These are phyloP conservation scores for Colletotrichum abscissum DNA, from an alignment of 2,329 filamentous ascomycete species.

Conservation along the genomic window DNA sequence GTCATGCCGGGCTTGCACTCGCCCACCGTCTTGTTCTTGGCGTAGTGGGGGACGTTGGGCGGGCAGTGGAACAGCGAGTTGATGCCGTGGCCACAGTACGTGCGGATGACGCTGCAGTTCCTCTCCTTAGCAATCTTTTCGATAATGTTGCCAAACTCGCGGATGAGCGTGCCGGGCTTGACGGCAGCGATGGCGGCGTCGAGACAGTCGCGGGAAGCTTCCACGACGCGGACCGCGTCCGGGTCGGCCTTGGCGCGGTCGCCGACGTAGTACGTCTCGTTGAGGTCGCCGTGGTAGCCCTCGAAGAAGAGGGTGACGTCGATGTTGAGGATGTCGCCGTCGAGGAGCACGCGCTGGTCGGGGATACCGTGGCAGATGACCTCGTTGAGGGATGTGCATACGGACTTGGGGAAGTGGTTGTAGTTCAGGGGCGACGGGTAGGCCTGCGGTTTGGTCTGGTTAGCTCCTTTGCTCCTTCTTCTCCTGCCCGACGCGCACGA, in stretches of 20 bases:
- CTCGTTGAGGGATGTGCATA: slow-evolving; percentile 96
- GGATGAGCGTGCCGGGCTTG: slow-evolving; percentile 92
- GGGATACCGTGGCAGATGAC: slow-evolving; percentile 99
- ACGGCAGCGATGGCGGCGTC: slow-evolving; percentile 92
- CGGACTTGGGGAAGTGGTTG: slow-evolving; percentile 95
- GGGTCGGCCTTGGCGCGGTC: slow-evolving; percentile 86
- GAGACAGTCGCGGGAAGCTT: slow-evolving; percentile 88
- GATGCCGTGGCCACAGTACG: slow-evolving; percentile 96
- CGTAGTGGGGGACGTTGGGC: slow-evolving; percentile 96
- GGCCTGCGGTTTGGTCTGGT: slow-evolving; percentile 64
- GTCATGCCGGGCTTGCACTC: slow-evolving; percentile 97
- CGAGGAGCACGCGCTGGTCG: slow-evolving; percentile 85
- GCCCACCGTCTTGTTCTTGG: slow-evolving; percentile 97
- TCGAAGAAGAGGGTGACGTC: slow-evolving; percentile 95
- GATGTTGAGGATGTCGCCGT: slow-evolving; percentile 97
- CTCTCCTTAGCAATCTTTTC: slow-evolving; percentile 92
- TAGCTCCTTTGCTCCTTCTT: background rate
- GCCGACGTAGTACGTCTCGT: slow-evolving; percentile 98
- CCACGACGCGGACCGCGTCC: slow-evolving; percentile 89
- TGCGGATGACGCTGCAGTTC: slow-evolving; percentile 91
- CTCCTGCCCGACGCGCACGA: background rate
- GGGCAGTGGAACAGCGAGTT: slow-evolving; percentile 93
- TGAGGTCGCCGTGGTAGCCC: slow-evolving; percentile 95
- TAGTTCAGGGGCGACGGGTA: slow-evolving; percentile 97
- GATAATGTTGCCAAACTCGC: slow-evolving; percentile 93